Evolutionary conservation across 2,329 filamentous ascomycete species (phyloP).

Genomic region (Claviceps sp.): DNA sequence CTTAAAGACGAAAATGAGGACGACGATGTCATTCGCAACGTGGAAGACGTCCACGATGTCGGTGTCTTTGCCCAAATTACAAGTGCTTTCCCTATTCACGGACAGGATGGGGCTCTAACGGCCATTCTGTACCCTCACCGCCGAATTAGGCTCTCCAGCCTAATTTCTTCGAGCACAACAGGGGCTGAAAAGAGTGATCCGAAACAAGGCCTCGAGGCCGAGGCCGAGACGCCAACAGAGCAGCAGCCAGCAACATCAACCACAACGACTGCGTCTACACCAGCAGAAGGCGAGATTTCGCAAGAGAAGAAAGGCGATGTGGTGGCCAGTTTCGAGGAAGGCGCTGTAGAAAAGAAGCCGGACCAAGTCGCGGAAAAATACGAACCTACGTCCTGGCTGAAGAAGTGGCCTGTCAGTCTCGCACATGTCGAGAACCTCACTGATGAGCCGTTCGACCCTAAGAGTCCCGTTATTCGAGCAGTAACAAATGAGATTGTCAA

Average conservation of each 20-base stretch:
- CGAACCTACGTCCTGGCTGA: constrained; percentile 82
- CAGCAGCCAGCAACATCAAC: constrained; percentile 29
- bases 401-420: constrained; percentile 82
- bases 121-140: constrained; percentile 94
- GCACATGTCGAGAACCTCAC: constrained; percentile 89
- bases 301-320: constrained; percentile 79
- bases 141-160: constrained; percentile 74
- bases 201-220: constrained; percentile 32
- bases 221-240: constrained; percentile 40
- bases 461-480: constrained; percentile 77
- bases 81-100: constrained; percentile 82
- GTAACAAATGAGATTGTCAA: constrained; percentile 97
- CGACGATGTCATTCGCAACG: constrained; percentile 80
- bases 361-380: constrained; percentile 44
- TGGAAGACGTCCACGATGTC: constrained; percentile 86
- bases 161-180: constrained; percentile 55
- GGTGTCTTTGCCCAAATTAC: constrained; percentile 98
- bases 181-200: constrained; percentile 38
- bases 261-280: constrained; percentile 7
- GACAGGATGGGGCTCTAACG: constrained; percentile 74
- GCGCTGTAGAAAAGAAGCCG: constrained; percentile 45
- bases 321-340: constrained; percentile 92
- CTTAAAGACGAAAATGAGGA: constrained; percentile 95
- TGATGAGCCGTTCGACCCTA: constrained; percentile 82
- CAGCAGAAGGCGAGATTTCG: constrained; percentile 34